Percentiles rank a stretch among this genome's conserved stretches.
Evolutionary conservation across 345 rosid genomes (phyloP).

Genomic region (Rhizophora apiculata): DNA sequence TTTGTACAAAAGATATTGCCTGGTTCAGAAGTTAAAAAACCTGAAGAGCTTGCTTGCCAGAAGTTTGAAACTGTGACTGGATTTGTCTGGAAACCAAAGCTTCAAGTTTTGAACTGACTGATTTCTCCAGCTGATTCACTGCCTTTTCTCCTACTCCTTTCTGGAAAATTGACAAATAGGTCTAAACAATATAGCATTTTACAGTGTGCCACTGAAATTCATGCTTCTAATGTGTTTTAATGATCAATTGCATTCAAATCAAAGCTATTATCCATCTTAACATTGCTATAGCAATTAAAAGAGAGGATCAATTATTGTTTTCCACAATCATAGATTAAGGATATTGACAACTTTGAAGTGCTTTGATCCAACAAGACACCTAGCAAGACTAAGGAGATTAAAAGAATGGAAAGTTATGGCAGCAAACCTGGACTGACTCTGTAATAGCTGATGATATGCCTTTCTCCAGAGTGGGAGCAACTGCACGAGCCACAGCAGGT

Average conservation of each 20-base stretch:
- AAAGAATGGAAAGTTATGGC: too few relatives aligned
- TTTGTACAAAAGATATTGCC: neutral
- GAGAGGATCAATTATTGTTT: too few relatives aligned
- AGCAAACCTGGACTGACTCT: slow-evolving; percentile 79
- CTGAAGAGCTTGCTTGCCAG: slow-evolving; percentile 95
- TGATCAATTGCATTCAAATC: too few relatives aligned
- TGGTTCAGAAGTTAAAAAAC: slow-evolving; percentile 30
- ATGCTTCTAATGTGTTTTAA: too few relatives aligned
- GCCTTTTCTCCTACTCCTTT: slow-evolving; percentile 88
- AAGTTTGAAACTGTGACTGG: slow-evolving; percentile 82
- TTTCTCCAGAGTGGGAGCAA: slow-evolving; percentile 67
- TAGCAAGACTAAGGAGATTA: too few relatives aligned
- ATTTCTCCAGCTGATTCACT: slow-evolving; percentile 78
- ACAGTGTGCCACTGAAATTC: too few relatives aligned
- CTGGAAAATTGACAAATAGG: slow-evolving; percentile 33
- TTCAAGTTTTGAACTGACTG: slow-evolving; percentile 77
- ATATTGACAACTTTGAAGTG: too few relatives aligned
- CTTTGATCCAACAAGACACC: too few relatives aligned
- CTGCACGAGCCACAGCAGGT: slow-evolving; percentile 47
- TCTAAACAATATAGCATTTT: too few relatives aligned
- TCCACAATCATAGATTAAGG: too few relatives aligned
- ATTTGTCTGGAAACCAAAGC: slow-evolving; percentile 80
- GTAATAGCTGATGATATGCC: slow-evolving; percentile 55
- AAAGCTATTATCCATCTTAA: too few relatives aligned
- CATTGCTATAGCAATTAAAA: too few relatives aligned